These are phyloP conservation scores for Graphiopsis chlorocephala DNA, from an alignment of 2,329 filamentous ascomycete genomes.

Conservation along the genomic window DNA sequence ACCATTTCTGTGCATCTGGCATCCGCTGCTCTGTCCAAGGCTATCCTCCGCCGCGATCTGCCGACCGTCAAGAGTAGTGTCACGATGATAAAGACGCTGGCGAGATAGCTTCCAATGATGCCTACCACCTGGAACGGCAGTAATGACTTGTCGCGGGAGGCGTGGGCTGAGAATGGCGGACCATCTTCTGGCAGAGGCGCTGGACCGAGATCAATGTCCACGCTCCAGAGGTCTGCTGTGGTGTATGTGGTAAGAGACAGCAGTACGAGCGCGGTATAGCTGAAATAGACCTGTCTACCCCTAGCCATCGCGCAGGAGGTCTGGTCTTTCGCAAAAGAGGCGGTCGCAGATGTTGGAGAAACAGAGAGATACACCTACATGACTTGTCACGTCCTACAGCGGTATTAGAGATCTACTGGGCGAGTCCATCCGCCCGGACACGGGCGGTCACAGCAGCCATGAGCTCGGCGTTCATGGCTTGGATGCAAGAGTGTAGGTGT, in stretches of 20 bases:
- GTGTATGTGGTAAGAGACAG: constrained; percentile 22
- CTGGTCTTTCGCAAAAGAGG: not conserved
- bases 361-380: not conserved
- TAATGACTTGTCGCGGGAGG: constrained; percentile 59
- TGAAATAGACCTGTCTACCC: constrained; percentile 21
- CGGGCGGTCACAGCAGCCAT: constrained; percentile 7
- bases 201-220: constrained; percentile 55
- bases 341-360: not conserved
- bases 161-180: constrained; percentile 57
- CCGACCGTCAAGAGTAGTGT: constrained; percentile 52
- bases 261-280: constrained; percentile 30
- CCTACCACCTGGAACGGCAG: constrained; percentile 80
- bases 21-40: constrained; percentile 49
- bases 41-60: constrained; percentile 42
- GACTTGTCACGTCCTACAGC: not conserved
- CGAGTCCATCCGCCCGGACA: not conserved
- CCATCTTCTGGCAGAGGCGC: constrained; percentile 61
- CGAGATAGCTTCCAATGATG: constrained; percentile 78
- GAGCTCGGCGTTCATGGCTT: not conserved
- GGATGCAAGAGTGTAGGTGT: not conserved
- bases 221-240: constrained; percentile 32
- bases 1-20: constrained; percentile 58
- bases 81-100: constrained; percentile 72
- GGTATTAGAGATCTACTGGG: not conserved
- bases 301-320: not conserved